These are phyloP conservation scores for Didymella pomorum DNA, from an alignment of 2,329 filamentous ascomycete genomes.

Conservation along the genomic window DNA sequence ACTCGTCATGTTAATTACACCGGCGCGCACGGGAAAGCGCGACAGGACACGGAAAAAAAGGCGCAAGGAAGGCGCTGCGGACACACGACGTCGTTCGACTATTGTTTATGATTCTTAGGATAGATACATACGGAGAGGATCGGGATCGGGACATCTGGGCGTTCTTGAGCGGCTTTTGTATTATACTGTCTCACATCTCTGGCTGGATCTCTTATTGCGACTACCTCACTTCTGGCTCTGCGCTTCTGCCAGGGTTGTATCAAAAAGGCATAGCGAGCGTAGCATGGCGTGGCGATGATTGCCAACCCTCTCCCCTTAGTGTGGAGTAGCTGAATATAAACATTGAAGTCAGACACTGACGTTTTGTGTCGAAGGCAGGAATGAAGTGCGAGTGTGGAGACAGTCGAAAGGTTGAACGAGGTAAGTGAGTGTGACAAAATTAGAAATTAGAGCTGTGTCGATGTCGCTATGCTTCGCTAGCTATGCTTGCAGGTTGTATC, in stretches of 20 bases:
- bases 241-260: slow-evolving; percentile 11
- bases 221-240: slow-evolving; percentile 14
- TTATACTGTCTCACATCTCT: slow-evolving; percentile 13
- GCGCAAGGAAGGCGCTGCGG: background rate
- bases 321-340: slow-evolving; percentile 10
- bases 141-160: background rate
- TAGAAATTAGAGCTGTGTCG: background rate
- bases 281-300: slow-evolving; percentile 14
- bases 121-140: slow-evolving; percentile 11
- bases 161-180: slow-evolving; percentile 17
- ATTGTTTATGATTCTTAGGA: slow-evolving; percentile 14
- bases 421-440: background rate
- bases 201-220: slow-evolving; percentile 6
- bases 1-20: slow-evolving; percentile 11
- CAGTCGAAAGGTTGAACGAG: background rate
- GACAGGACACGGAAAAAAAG: background rate
- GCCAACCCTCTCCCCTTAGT: slow-evolving; percentile 20
- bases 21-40: background rate
- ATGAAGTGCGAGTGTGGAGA: background rate
- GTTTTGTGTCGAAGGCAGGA: background rate
- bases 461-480: slow-evolving; percentile 3
- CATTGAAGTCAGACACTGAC: background rate
- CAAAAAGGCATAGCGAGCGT: slow-evolving; percentile 20
- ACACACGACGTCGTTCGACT: background rate
- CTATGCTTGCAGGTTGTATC: background rate